Percentiles rank a stretch among this genome's conserved stretches.
Evolutionary conservation across 495 filamentous ascomycete genomes (phyloP).

Genomic region (Bathelium albidoporum): DNA sequence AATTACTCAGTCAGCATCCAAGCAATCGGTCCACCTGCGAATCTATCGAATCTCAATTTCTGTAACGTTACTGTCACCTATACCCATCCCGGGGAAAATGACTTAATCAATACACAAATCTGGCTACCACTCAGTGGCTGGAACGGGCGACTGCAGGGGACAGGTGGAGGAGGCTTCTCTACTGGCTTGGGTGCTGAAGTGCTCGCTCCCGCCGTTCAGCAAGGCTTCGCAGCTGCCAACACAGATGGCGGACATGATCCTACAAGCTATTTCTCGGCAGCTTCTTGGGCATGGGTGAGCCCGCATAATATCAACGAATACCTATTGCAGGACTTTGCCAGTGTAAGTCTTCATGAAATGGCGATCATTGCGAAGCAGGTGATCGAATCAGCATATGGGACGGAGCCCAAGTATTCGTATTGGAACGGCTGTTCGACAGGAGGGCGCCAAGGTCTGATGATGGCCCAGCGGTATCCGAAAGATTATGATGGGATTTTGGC

Average conservation of each 20-base stretch:
- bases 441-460: constrained; percentile 35
- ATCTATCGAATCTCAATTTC: constrained; percentile 22
- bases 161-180: constrained; percentile 17
- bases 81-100: constrained; percentile 34
- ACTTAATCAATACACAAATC: constrained; percentile 28
- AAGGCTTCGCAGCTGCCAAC: constrained; percentile 13
- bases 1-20: neutral
- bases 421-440: constrained; percentile 39
- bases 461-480: constrained; percentile 36
- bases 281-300: constrained; percentile 33
- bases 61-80: constrained; percentile 40
- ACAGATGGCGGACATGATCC: constrained; percentile 18
- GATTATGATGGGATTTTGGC: constrained; percentile 33
- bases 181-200: constrained; percentile 4
- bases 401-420: constrained; percentile 31
- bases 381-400: constrained; percentile 27
- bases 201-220: constrained; percentile 10
- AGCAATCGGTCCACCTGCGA: neutral
- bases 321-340: constrained; percentile 32
- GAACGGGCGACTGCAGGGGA: constrained; percentile 31
- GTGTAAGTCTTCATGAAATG: constrained; percentile 9
- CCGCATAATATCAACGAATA: constrained; percentile 36
- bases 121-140: constrained; percentile 32
- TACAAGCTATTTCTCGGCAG: constrained; percentile 7
- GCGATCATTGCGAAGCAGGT: constrained; percentile 13